A percentile compares a stretch with the other conserved stretches of the same genome.
Evolutionary conservation across 192 early-diverging fungal genomes (phyloP).

Genomic region (Backusella parvicylindrica): DNA sequence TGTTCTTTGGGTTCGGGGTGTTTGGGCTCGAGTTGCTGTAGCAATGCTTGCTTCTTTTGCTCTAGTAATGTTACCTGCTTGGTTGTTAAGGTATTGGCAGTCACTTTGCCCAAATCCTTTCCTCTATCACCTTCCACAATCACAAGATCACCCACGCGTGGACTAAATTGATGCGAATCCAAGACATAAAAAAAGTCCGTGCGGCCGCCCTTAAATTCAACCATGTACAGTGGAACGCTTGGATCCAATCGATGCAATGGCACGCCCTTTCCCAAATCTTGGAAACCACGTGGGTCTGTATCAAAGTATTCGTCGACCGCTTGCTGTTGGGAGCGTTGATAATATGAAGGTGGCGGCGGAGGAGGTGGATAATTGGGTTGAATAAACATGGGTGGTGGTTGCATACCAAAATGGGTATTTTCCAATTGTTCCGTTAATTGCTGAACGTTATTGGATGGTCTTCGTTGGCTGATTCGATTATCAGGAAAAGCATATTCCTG

Average conservation of each 20-base stretch:
- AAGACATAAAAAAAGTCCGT: constrained; percentile 79
- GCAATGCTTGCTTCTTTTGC: constrained; percentile 28
- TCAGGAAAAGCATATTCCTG: constrained; percentile 29
- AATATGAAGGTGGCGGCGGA: background rate
- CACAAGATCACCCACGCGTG: constrained; percentile 70
- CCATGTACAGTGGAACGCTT: constrained; percentile 66
- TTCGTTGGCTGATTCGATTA: background rate
- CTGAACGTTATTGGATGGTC: constrained; percentile 46
- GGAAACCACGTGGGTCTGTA: constrained; percentile 21
- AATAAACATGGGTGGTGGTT: constrained; percentile 4
- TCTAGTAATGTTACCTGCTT: constrained; percentile 46
- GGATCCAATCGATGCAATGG: constrained; percentile 42
- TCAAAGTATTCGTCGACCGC: constrained; percentile 37
- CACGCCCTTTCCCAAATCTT: constrained; percentile 44
- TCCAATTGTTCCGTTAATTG: constrained; percentile 49
- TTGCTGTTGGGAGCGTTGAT: background rate
- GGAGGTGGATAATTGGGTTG: constrained; percentile 12
- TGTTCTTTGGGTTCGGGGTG: constrained; percentile 32
- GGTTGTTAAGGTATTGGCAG: constrained; percentile 63
- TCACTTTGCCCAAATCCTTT: constrained; percentile 86
- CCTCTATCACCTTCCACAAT: constrained; percentile 91
- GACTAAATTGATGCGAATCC: constrained; percentile 37
- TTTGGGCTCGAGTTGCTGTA: constrained; percentile 44
- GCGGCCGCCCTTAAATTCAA: constrained; percentile 87
- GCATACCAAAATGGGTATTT: constrained; percentile 11